Percentiles rank a stretch among this genome's conserved stretches.
These are phyloP conservation scores for Novymonas esmeraldas DNA, from an alignment of 208 protist genomes.

Conservation along the genomic window DNA sequence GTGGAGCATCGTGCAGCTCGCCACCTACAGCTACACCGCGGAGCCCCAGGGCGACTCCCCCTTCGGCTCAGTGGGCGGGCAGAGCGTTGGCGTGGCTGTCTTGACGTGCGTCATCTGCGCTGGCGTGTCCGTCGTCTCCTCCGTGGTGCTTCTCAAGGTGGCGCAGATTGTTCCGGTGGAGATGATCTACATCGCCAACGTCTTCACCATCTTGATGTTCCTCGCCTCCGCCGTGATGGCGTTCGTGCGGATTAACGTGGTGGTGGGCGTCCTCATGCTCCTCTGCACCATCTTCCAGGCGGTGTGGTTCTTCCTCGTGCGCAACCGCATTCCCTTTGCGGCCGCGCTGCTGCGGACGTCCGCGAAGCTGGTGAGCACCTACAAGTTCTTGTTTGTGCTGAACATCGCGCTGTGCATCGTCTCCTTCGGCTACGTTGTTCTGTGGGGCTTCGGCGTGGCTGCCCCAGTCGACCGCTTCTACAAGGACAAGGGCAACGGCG, in stretches of 20 bases:
- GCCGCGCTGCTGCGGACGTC: conserved; percentile 63
- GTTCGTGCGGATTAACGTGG: conserved; percentile 33
- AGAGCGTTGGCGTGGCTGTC: background rate
- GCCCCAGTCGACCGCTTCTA: conserved; percentile 45
- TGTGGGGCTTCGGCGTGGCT: conserved; percentile 55
- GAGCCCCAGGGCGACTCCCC: background rate
- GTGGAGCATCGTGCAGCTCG: conserved; percentile 61
- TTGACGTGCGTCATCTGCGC: conserved; percentile 1
- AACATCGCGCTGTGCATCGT: conserved; percentile 44
- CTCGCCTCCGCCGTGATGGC: conserved; percentile 35
- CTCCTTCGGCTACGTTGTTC: conserved; percentile 48
- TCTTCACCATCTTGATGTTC: conserved; percentile 36
- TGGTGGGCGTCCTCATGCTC: conserved; percentile 47
- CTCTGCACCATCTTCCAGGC: conserved; percentile 32
- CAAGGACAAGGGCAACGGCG: conserved; percentile 22
- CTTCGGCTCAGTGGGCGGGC: background rate
- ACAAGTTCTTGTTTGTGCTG: conserved; percentile 63
- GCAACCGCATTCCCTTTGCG: conserved; percentile 78
- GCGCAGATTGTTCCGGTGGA: conserved; percentile 26
- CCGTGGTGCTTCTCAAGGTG: conserved; percentile 18
- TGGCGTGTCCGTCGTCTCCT: conserved; percentile 23
- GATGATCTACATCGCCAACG: conserved; percentile 71
- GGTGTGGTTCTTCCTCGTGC: conserved; percentile 68
- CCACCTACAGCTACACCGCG: conserved; percentile 33
- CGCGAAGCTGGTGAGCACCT: conserved; percentile 41